phyloP scores from a whole-genome alignment of 179 eudicot genomes.

The Nepenthes alata region DNA sequence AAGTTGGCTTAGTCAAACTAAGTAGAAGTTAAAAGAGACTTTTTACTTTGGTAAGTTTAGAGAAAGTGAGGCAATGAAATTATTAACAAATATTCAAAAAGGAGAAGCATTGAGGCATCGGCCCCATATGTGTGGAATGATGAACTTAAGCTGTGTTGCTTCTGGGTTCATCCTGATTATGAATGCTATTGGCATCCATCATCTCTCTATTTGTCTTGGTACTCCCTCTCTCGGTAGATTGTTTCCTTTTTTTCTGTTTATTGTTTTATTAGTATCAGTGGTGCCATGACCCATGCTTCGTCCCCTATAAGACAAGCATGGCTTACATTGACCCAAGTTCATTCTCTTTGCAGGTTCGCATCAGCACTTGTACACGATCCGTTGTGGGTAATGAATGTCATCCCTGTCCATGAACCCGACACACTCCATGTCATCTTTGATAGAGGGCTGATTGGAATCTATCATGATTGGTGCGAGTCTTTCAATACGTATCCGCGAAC shows the following conservation, averaged over 20 bases:
- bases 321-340: not conserved
- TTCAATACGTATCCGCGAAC: slow-evolving; percentile 85
- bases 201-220: too few relatives aligned
- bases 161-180: too few relatives aligned
- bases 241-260: not conserved
- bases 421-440: slow-evolving; percentile 71
- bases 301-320: not conserved
- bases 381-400: slow-evolving; percentile 87
- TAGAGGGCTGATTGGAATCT: slow-evolving; percentile 79
- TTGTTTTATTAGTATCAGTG: not conserved
- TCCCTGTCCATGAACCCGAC: slow-evolving; percentile 60
- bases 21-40: too few relatives aligned
- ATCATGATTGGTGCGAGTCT: slow-evolving; percentile 99
- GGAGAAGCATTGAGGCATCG: too few relatives aligned
- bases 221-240: not conserved
- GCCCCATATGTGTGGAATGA: too few relatives aligned
- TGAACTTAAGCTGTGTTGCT: too few relatives aligned
- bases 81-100: too few relatives aligned
- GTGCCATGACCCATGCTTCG: not conserved
- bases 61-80: too few relatives aligned
- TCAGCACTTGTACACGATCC: slow-evolving; percentile 56
- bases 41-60: too few relatives aligned
- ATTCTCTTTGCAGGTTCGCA: slow-evolving; percentile 53
- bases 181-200: too few relatives aligned
- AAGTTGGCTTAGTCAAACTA: too few relatives aligned